phyloP scores from a whole-genome alignment of 1,284 basidiomycete species.

The Irpex sp. region DNA sequence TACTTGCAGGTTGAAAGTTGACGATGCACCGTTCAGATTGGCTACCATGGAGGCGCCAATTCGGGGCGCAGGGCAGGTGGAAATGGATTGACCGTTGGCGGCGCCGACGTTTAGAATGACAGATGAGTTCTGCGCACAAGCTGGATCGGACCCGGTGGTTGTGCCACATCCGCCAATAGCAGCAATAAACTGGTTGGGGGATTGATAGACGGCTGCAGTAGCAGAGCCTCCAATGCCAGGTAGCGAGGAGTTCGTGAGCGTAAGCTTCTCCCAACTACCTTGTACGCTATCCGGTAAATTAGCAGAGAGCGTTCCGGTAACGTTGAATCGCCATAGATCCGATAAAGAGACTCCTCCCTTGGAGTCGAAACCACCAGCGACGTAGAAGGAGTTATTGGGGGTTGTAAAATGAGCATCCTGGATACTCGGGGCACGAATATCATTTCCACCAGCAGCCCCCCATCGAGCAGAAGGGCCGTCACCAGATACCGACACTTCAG shows the following conservation, averaged over 20 bases:
- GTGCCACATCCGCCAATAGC: slow-evolving; percentile 60
- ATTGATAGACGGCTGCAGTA: slow-evolving; percentile 28
- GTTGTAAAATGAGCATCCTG: slow-evolving; percentile 41
- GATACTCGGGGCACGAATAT: slow-evolving; percentile 41
- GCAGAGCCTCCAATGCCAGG: slow-evolving; percentile 55
- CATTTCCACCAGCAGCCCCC: slow-evolving; percentile 70
- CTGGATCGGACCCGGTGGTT: slow-evolving; percentile 32
- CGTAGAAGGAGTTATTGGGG: slow-evolving; percentile 65
- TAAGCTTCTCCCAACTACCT: slow-evolving; percentile 58
- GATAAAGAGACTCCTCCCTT: slow-evolving; percentile 43
- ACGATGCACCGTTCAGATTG: slow-evolving; percentile 54
- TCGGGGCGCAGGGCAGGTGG: slow-evolving; percentile 67
- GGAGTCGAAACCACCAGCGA: slow-evolving; percentile 63
- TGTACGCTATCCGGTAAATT: slow-evolving; percentile 49
- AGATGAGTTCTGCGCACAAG: slow-evolving; percentile 54
- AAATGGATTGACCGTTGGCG: slow-evolving; percentile 34
- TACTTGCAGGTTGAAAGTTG: slow-evolving; percentile 58
- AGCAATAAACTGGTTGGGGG: slow-evolving; percentile 40
- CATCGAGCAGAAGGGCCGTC: slow-evolving; percentile 54
- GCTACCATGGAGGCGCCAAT: slow-evolving; percentile 54
- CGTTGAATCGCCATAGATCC: slow-evolving; percentile 63
- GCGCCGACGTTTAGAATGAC: slow-evolving; percentile 49
- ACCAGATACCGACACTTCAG: slow-evolving; percentile 47
- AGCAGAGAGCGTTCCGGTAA: slow-evolving; percentile 67
- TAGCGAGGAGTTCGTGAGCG: slow-evolving; percentile 28